Percentiles rank a stretch among this genome's conserved stretches.
Conservation (phyloP, 179 eudicot genomes). For the Corrigiola litoralis region DNA sequence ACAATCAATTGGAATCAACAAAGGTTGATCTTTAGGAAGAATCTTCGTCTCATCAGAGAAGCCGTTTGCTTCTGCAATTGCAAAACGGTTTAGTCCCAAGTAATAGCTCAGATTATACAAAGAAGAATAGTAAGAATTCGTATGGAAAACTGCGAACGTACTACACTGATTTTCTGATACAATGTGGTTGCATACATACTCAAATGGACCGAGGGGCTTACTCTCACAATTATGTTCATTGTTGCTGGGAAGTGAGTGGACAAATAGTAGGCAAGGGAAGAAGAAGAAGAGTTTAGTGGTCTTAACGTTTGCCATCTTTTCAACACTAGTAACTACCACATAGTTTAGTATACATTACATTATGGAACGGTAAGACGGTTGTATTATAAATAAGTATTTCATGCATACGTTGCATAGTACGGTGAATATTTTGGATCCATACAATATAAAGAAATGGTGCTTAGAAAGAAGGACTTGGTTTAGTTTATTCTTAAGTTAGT, state of each 20-base stretch:
- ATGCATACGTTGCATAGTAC: no score
- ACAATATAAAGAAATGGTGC: conserved; percentile 28
- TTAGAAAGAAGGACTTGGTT: conserved; percentile 24
- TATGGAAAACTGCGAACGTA: conserved; percentile 43
- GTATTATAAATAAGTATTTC: neutral
- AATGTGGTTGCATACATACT: conserved; percentile 23
- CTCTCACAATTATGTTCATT: conserved; percentile 28
- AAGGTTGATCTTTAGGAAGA: conserved; percentile 33
- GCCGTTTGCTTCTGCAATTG: conserved; percentile 39
- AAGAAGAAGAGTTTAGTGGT: conserved; percentile 12
- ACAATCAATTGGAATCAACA: conserved; percentile 59
- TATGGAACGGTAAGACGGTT: neutral
- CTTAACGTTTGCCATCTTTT: conserved; percentile 20
- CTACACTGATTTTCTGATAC: conserved; percentile 31
- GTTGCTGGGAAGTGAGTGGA: conserved; percentile 10
- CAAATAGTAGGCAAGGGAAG: neutral
- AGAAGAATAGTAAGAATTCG: conserved; percentile 50
- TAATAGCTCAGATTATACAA: conserved; percentile 40
- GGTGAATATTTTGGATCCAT: conserved; percentile 39
- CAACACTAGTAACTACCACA: neutral
- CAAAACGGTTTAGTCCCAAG: conserved; percentile 40
- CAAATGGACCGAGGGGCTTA: conserved; percentile 19
- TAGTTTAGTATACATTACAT: neutral
- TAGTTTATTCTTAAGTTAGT: conserved; percentile 9
- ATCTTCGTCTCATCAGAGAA: conserved; percentile 38